These are phyloP conservation scores for Corymbia citriodora DNA, from an alignment of 441 rosid species.

Conservation along the genomic window DNA sequence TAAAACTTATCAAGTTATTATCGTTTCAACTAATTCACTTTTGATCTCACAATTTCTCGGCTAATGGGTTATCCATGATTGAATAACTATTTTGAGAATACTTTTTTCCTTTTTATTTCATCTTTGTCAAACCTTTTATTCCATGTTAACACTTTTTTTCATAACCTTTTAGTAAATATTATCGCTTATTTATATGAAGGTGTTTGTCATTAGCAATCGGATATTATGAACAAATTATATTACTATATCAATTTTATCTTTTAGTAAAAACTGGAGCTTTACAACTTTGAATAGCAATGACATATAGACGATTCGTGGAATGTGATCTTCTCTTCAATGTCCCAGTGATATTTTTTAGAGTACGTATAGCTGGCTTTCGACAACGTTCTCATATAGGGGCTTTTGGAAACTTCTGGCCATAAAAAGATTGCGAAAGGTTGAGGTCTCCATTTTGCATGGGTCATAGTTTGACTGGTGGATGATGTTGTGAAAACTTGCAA, in stretches of 20 bases:
- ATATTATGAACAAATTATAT: not conserved
- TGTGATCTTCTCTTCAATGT: not conserved
- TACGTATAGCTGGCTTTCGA: no score
- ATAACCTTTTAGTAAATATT: no score
- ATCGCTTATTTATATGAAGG: not conserved
- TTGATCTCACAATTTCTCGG: not conserved
- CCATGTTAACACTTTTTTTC: not conserved
- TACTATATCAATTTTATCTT: no score
- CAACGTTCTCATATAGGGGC: fast-evolving
- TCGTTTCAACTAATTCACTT: no score
- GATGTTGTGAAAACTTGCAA: not conserved
- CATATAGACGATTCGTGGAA: not conserved
- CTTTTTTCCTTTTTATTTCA: no score
- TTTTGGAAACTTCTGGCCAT: not conserved
- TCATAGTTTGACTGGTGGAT: not conserved
- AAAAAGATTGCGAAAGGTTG: not conserved
- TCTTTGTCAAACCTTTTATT: no score
- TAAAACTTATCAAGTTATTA: fast-evolving
- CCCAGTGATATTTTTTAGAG: not conserved
- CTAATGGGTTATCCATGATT: no score
- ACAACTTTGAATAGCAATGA: not conserved
- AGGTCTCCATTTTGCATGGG: not conserved
- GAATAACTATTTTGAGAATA: no score
- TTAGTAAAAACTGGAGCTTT: not conserved
- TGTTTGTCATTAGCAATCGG: not conserved